Percentiles rank a stretch among this genome's conserved stretches.
Evolutionary conservation across 306 rosid species (phyloP).

Genomic region (Cicer chorassanicum): DNA sequence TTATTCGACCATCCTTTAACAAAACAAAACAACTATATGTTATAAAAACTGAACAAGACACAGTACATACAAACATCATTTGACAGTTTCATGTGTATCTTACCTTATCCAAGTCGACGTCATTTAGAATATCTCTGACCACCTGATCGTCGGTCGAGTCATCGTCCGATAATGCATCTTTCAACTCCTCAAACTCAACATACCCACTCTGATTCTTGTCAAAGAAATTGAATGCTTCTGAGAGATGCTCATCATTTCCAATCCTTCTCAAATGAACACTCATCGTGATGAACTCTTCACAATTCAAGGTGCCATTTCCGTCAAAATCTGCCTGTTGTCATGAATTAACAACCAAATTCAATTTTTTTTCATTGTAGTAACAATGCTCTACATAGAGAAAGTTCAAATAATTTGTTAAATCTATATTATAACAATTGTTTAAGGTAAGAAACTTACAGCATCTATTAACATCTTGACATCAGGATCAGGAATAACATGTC

Average conservation of each 20-base stretch:
- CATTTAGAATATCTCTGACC: slow-evolving; percentile 75
- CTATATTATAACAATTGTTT: not conserved
- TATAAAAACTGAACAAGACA: not conserved
- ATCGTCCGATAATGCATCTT: slow-evolving; percentile 70
- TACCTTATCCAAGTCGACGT: slow-evolving; percentile 94
- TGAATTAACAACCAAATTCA: not conserved
- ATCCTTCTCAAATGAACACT: slow-evolving; percentile 72
- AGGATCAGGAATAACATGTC: slow-evolving; percentile 71
- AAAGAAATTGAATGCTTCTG: slow-evolving; percentile 74
- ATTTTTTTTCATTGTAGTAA: not conserved
- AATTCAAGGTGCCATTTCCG: slow-evolving; percentile 78
- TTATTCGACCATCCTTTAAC: slow-evolving; percentile 78
- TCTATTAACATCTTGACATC: slow-evolving; percentile 80
- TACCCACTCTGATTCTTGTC: slow-evolving; percentile 80
- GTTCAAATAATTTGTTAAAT: not conserved
- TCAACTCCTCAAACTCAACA: slow-evolving; percentile 91
- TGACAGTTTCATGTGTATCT: not conserved
- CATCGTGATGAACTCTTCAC: slow-evolving; percentile 84
- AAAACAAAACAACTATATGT: slow-evolving; percentile 5
- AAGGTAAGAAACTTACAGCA: slow-evolving; percentile 65
- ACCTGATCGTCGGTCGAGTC: slow-evolving; percentile 56
- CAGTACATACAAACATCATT: not conserved
- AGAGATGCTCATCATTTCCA: slow-evolving; percentile 74
- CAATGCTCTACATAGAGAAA: not conserved
- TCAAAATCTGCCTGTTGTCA: slow-evolving; percentile 79